Percentiles rank a stretch among this genome's conserved stretches.
Conservation (phyloP, 768 basidiomycete genomes). For the Melanogaster broomeanus region DNA sequence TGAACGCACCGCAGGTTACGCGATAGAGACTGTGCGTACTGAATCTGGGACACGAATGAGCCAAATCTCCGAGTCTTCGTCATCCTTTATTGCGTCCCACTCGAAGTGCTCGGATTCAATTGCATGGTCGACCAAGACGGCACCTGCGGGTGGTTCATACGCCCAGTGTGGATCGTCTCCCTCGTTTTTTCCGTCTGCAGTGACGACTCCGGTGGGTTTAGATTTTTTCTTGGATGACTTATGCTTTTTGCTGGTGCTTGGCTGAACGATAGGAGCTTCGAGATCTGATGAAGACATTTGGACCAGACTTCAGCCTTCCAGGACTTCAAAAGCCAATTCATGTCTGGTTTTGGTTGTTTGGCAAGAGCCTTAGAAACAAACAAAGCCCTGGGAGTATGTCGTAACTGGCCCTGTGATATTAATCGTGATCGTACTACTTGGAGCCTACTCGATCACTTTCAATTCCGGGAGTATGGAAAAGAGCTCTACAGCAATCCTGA, state of each 20-base stretch:
- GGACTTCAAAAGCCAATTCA: neutral
- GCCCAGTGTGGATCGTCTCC: slow-evolving; percentile 58
- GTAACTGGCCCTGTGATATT: too few relatives aligned
- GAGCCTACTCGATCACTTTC: neutral
- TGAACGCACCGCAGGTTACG: neutral
- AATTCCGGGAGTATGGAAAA: slow-evolving; percentile 4
- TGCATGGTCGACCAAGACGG: slow-evolving; percentile 46
- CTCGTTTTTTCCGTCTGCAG: slow-evolving; percentile 47
- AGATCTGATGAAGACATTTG: too few relatives aligned
- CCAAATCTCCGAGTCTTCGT: slow-evolving; percentile 67
- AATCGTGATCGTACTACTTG: neutral
- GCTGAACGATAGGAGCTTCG: slow-evolving; percentile 3
- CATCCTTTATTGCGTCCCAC: slow-evolving; percentile 62
- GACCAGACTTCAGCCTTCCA: too few relatives aligned
- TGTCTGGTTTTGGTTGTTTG: slow-evolving; percentile 27
- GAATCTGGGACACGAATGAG: slow-evolving; percentile 67
- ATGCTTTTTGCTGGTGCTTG: slow-evolving; percentile 14
- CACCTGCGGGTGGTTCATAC: slow-evolving; percentile 58
- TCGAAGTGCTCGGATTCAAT: slow-evolving; percentile 56
- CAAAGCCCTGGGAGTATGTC: slow-evolving; percentile 7
- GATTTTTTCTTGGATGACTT: slow-evolving; percentile 11
- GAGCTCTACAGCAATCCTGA: slow-evolving; percentile 46
- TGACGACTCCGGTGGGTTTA: slow-evolving; percentile 1
- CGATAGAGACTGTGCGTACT: slow-evolving; percentile 42
- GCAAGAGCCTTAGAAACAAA: slow-evolving; percentile 28